These are phyloP conservation scores for Jaminaea rosea DNA, from an alignment of 1,284 basidiomycete species.

Conservation along the genomic window DNA sequence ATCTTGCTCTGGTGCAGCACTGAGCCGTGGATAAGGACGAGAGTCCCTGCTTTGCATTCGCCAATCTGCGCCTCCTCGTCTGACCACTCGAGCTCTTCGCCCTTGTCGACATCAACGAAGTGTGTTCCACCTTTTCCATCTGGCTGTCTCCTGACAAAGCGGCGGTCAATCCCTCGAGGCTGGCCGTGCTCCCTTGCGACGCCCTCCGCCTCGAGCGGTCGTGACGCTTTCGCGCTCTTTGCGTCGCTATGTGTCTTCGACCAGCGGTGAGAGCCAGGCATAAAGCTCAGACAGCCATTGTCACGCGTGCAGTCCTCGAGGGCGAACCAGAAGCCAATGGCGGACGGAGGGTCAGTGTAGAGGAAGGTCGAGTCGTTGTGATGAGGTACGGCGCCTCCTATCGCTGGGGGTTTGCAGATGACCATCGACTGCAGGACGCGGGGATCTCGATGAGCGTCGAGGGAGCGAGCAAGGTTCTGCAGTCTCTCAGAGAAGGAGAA, in stretches of 20 bases:
- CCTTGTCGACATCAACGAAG: constrained; percentile 10
- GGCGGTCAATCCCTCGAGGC: constrained; percentile 25
- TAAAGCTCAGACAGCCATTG: constrained; percentile 34
- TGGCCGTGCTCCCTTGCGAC: constrained; percentile 10
- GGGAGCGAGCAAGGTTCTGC: constrained; percentile 19
- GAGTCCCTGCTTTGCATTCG: constrained; percentile 28
- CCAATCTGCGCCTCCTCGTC: constrained; percentile 13
- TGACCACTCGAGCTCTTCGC: constrained; percentile 24
- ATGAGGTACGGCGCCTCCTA: constrained; percentile 41
- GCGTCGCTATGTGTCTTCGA: constrained; percentile 1
- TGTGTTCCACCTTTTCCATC: constrained; percentile 17
- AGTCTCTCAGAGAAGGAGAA: constrained; percentile 18
- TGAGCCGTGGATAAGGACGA: constrained; percentile 37
- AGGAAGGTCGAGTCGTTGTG: constrained; percentile 56
- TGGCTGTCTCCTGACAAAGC: constrained; percentile 23
- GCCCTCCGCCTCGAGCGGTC: constrained; percentile 4
- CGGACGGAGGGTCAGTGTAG: constrained; percentile 80
- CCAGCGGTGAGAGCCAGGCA: constrained; percentile 27
- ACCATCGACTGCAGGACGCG: constrained; percentile 87
- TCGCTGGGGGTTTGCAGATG: constrained; percentile 47
- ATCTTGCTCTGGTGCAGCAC: constrained; percentile 36
- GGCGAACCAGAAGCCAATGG: constrained; percentile 91
- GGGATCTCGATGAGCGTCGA: constrained; percentile 20
- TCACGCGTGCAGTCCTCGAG: constrained; percentile 57
- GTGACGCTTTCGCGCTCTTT: neutral